A percentile compares a stretch with the other conserved stretches of the same genome.
Evolutionary conservation across 2,329 filamentous ascomycete species (phyloP).

Genomic region (Talaromyces sp.): DNA sequence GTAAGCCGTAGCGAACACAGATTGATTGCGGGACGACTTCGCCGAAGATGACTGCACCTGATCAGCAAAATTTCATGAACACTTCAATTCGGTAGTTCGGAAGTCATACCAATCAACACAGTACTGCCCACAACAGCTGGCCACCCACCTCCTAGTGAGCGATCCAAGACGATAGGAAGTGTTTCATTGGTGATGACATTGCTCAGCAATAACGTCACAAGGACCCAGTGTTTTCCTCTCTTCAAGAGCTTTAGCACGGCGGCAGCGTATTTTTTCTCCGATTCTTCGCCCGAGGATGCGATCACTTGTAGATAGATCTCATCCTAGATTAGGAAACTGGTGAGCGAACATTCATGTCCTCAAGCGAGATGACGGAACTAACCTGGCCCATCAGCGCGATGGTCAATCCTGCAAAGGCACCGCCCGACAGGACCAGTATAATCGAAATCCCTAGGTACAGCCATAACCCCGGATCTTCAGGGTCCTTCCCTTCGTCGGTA

Average conservation of each 20-base stretch:
- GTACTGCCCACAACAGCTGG: conserved; percentile 93
- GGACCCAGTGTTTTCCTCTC: conserved; percentile 94
- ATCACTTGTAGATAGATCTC: conserved; percentile 97
- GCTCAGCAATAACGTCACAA: conserved; percentile 87
- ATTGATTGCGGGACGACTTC: conserved; percentile 95
- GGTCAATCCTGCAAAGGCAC: conserved; percentile 91
- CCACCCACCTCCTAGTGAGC: conserved; percentile 90
- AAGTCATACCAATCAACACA: conserved; percentile 67
- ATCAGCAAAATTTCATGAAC: not conserved
- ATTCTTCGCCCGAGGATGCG: conserved; percentile 75
- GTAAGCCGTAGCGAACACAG: conserved; percentile 92
- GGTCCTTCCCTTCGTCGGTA: conserved; percentile 50
- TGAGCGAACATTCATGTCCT: not conserved
- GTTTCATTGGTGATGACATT: conserved; percentile 99
- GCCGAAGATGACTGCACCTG: conserved; percentile 83
- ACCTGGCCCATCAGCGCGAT: conserved; percentile 63
- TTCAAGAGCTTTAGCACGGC: conserved; percentile 77
- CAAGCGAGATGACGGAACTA: conserved; percentile 13
- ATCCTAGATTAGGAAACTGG: conserved; percentile 58
- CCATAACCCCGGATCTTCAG: conserved; percentile 68
- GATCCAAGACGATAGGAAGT: conserved; percentile 88
- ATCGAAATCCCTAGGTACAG: conserved; percentile 77
- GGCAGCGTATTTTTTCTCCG: conserved; percentile 82
- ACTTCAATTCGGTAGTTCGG: not conserved
- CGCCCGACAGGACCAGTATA: conserved; percentile 79